A percentile compares a stretch with the other conserved stretches of the same genome.
Conservation (phyloP, 2,329 filamentous ascomycete species). For the Paraphoma sp. region DNA sequence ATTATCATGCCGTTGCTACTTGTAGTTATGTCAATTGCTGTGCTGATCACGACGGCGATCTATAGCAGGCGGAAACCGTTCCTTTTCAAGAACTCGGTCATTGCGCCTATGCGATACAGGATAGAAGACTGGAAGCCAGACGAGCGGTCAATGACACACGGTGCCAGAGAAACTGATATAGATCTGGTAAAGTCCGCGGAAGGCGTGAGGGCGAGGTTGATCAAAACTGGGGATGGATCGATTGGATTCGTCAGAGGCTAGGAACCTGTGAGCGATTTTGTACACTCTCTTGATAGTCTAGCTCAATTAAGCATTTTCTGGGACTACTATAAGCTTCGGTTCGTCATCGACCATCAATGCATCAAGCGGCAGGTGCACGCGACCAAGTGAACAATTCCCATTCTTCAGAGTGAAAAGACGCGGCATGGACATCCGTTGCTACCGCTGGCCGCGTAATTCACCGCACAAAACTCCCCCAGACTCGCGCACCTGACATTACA, state of each 20-base stretch:
- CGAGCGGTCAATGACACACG: background rate
- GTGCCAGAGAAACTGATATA: background rate
- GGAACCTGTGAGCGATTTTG: background rate
- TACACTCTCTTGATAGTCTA: background rate
- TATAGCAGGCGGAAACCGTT: background rate
- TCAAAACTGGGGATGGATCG: background rate
- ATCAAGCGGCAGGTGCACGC: background rate
- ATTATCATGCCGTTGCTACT: background rate
- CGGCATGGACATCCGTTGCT: background rate
- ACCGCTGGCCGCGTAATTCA: background rate
- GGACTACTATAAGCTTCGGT: no score
- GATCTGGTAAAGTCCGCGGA: background rate
- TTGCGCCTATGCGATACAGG: background rate
- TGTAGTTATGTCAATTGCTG: background rate
- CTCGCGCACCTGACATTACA: slow-evolving; percentile 16
- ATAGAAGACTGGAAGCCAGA: background rate
- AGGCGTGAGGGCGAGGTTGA: background rate
- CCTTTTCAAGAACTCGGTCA: slow-evolving; percentile 1
- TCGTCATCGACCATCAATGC: no score
- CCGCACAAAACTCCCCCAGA: background rate
- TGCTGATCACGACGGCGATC: background rate
- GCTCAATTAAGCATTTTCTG: background rate
- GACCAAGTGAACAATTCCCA: background rate
- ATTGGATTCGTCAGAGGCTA: background rate
- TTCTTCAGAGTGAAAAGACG: background rate